A percentile compares a stretch with the other conserved stretches of the same genome.
These are phyloP conservation scores for Fomitopsis serialis DNA, from an alignment of 768 basidiomycete species.

Conservation along the genomic window DNA sequence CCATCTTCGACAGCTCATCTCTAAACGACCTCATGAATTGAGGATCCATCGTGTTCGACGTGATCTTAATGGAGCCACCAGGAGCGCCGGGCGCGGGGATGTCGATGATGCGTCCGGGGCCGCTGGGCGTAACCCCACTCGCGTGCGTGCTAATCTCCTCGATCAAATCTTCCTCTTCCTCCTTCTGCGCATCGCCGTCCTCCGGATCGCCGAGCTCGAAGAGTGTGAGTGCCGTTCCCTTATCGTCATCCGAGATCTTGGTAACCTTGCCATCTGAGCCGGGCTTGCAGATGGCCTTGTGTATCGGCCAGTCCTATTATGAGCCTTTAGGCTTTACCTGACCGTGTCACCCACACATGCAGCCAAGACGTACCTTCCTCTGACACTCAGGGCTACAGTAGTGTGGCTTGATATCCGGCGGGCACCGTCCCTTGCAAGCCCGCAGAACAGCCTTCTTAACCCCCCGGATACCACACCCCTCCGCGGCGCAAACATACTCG, in stretches of 20 bases:
- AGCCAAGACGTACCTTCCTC: constrained; percentile 4
- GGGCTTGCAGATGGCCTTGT: constrained; percentile 1
- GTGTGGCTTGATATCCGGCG: constrained; percentile 11
- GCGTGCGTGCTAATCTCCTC: not conserved
- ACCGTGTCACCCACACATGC: not conserved
- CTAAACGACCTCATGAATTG: not conserved
- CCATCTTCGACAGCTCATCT: not conserved
- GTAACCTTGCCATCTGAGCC: not conserved
- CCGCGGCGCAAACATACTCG: constrained; percentile 13
- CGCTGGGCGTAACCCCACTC: not conserved
- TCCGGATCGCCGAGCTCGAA: not conserved
- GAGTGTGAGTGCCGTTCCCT: not conserved
- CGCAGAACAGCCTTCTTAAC: constrained; percentile 8
- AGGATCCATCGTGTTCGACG: not conserved
- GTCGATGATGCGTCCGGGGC: not conserved
- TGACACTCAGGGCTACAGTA: constrained; percentile 19
- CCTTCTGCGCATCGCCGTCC: not conserved
- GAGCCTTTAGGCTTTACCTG: not conserved
- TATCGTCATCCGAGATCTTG: not conserved
- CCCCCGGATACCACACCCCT: constrained; percentile 14
- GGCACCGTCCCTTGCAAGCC: constrained; percentile 12
- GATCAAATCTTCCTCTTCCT: not conserved
- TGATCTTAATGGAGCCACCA: not conserved
- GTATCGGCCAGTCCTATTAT: not conserved
- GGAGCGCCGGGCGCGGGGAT: not conserved